Evolutionary conservation across 106 monocot species (phyloP).

Genomic region (Gastrodia elata): DNA sequence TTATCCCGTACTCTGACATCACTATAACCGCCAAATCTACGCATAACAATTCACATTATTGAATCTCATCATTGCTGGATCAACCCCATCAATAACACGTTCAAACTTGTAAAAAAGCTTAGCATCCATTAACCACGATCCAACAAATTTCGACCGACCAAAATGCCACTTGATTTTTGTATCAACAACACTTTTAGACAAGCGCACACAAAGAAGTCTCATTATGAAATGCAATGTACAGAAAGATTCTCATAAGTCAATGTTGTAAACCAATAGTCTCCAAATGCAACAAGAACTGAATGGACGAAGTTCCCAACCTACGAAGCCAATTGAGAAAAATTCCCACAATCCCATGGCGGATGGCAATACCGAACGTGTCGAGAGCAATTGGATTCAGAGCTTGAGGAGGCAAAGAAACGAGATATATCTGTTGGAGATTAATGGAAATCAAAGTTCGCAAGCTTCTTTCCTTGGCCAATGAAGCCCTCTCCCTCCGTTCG

Average conservation of each 20-base stretch:
- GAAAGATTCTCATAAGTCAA: too few species aligned
- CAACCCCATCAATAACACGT: neutral
- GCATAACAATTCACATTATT: neutral
- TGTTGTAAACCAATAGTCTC: neutral
- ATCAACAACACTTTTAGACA: too few species aligned
- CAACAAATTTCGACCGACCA: neutral
- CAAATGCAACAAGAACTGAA: neutral
- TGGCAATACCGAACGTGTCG: too few species aligned
- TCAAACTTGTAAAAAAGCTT: too few species aligned
- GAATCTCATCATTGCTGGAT: neutral
- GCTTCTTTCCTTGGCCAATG: neutral
- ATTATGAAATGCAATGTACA: too few species aligned
- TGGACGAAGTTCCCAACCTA: too few species aligned
- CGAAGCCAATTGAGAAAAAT: conserved; percentile 91
- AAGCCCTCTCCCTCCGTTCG: neutral
- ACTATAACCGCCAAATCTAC: neutral
- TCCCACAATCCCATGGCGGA: conserved; percentile 86
- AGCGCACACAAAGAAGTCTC: too few species aligned
- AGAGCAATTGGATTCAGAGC: neutral
- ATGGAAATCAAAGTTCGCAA: neutral
- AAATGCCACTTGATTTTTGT: too few species aligned
- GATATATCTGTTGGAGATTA: neutral
- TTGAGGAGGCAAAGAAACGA: neutral
- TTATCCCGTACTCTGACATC: neutral
- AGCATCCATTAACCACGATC: neutral